Evolutionary conservation across 768 basidiomycete genomes (phyloP), one percentile per base, ranked within the genome.

Genomic region (Hydnum rufescens): DNA sequence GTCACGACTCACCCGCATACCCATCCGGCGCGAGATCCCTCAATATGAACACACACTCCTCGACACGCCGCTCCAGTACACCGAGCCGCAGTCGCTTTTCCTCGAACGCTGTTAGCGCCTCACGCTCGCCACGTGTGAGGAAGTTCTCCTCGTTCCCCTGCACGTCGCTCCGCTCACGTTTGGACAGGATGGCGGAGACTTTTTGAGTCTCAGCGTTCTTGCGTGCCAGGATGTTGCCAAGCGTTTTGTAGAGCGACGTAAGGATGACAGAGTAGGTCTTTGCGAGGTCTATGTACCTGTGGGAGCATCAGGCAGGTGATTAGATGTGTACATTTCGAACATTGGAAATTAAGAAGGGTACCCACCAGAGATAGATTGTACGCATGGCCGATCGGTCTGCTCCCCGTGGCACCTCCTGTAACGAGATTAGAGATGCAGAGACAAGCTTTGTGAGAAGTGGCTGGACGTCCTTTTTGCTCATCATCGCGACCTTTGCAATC

Each of bases 401-500:
- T 58, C 79, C 84, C 65, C 82, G 83, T 3, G 95, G 84, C 1
- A 96, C 81, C 65, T 96, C 92, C 68, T 95, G 89, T 6, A 83
- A 80, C 61, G 83, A 87, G 59, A 97, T 78, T 51, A 97, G 62
- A 31, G 78, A 80, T 60, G 92, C 80, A 2, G 78, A 71, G 8
- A 87, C 78, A 49, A 99, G 74, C 2, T 77, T 75, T 19, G 84
- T 74, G 51, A 96, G 70, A 43, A 87, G 67, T 6, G 81, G 78
- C 51, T 92, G 79, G 51, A 85, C 81, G 57, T 89, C 84, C 63
- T 86, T 88, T 31, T 82, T 72, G 1, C 86, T 75, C 71, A 97
- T 82, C 85, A 99, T 87, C 18, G 87, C 85, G 49, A 82, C 71
- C 64, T 93, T 93, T 29, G 87, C 83, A 47, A 99, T 78, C 92